phyloP scores from a whole-genome alignment of 306 rosid genomes.

The Acacia melanoxylon region DNA sequence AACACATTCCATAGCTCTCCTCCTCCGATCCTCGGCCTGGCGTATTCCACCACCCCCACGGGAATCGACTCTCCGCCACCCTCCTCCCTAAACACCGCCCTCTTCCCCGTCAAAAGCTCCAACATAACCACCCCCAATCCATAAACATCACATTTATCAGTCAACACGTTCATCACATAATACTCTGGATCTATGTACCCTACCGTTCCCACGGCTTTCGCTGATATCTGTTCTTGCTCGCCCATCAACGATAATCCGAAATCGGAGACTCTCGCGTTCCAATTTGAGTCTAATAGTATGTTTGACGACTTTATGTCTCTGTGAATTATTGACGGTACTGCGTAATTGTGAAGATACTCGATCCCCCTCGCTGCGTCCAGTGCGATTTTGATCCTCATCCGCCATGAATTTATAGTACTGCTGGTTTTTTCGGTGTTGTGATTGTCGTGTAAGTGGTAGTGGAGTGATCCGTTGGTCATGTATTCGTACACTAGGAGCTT shows the following conservation, averaged over 20 bases:
- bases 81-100: slow-evolving; percentile 38
- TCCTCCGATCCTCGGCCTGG: slow-evolving; percentile 34
- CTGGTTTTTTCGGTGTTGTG: slow-evolving; percentile 27
- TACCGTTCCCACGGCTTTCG: slow-evolving; percentile 46
- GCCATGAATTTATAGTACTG: slow-evolving; percentile 46
- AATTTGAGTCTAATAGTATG: slow-evolving; percentile 47
- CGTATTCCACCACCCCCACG: slow-evolving; percentile 42
- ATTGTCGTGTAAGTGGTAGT: slow-evolving; percentile 48
- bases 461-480: slow-evolving; percentile 44
- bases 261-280: slow-evolving; percentile 54
- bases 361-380: slow-evolving; percentile 54
- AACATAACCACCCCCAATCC: slow-evolving; percentile 53
- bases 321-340: slow-evolving; percentile 51
- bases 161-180: slow-evolving; percentile 44
- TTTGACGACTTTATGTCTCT: slow-evolving; percentile 54
- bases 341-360: slow-evolving; percentile 51
- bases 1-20: slow-evolving; percentile 46
- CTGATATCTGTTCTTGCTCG: slow-evolving; percentile 25
- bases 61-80: slow-evolving; percentile 28
- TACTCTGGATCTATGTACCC: slow-evolving; percentile 62
- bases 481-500: slow-evolving; percentile 48
- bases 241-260: slow-evolving; percentile 45
- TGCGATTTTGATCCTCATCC: slow-evolving; percentile 46
- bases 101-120: slow-evolving; percentile 55
- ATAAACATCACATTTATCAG: slow-evolving; percentile 54